Evolutionary conservation across 2,329 filamentous ascomycete species (phyloP).

Genomic region (Curvularia eragrostidis): DNA sequence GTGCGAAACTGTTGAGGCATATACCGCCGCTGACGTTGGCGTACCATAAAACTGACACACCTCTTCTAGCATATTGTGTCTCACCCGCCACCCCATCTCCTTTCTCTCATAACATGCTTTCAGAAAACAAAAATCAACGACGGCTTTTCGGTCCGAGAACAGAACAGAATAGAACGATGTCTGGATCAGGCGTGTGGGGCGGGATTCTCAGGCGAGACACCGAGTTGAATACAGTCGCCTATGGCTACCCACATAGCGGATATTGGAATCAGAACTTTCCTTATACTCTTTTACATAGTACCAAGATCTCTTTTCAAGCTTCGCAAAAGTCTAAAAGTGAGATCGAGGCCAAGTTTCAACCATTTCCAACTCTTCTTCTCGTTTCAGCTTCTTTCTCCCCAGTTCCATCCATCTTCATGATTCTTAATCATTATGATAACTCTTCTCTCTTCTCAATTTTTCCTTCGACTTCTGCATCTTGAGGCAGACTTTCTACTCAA

Average conservation of each 20-base stretch:
- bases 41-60: constrained; percentile 10
- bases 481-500: too few relatives aligned
- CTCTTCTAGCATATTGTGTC: background rate
- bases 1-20: background rate
- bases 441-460: background rate
- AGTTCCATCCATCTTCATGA: too few relatives aligned
- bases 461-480: background rate
- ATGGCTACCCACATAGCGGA: background rate
- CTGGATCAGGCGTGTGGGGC: background rate
- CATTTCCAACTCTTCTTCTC: background rate
- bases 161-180: background rate
- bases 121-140: background rate
- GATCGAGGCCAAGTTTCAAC: background rate
- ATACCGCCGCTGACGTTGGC: constrained; percentile 8
- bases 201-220: background rate
- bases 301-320: background rate
- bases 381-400: background rate
- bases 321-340: too few relatives aligned
- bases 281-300: background rate
- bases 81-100: background rate
- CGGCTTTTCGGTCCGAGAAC: background rate
- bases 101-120: background rate
- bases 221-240: background rate
- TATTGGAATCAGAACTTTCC: background rate
- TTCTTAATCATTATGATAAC: too few relatives aligned